Percentiles rank a stretch among this genome's conserved stretches.
phyloP scores from a whole-genome alignment of 495 filamentous ascomycete species.

The Penicillium diatomitis region DNA sequence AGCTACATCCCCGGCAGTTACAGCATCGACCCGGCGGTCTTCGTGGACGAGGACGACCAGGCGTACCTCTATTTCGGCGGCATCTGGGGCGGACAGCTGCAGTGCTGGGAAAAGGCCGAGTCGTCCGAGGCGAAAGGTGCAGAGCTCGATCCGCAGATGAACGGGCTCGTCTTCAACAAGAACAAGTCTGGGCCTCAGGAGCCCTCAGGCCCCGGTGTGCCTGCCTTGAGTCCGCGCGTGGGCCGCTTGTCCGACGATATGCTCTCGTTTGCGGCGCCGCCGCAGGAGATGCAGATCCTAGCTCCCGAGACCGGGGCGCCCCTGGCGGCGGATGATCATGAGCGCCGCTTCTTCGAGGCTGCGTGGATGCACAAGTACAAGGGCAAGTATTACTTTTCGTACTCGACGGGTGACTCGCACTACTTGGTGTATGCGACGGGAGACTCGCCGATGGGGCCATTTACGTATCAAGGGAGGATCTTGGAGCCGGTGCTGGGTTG shows the following conservation, averaged over 20 bases:
- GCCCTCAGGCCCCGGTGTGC: slow-evolving; percentile 35
- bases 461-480: slow-evolving; percentile 59
- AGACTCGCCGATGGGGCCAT: slow-evolving; percentile 54
- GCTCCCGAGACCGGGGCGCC: slow-evolving; percentile 46
- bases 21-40: slow-evolving; percentile 42
- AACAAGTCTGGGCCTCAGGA: slow-evolving; percentile 41
- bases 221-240: slow-evolving; percentile 50
- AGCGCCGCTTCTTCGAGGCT: slow-evolving; percentile 69
- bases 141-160: not conserved
- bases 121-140: not conserved
- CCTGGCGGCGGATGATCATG: slow-evolving; percentile 55
- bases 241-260: slow-evolving; percentile 55
- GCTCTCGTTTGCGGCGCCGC: slow-evolving; percentile 42
- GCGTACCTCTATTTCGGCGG: slow-evolving; percentile 45
- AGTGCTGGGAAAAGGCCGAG: slow-evolving; percentile 33
- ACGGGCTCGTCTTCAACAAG: slow-evolving; percentile 36
- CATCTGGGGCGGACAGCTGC: slow-evolving; percentile 65
- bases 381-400: slow-evolving; percentile 63
- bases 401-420: slow-evolving; percentile 69
- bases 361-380: slow-evolving; percentile 63
- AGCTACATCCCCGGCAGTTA: slow-evolving; percentile 30
- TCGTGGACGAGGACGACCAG: slow-evolving; percentile 40
- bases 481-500: slow-evolving; percentile 67
- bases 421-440: slow-evolving; percentile 58
- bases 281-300: slow-evolving; percentile 46